phyloP scores from a whole-genome alignment of 2,329 filamentous ascomycete species.

The Trichoderma guizhouense region DNA sequence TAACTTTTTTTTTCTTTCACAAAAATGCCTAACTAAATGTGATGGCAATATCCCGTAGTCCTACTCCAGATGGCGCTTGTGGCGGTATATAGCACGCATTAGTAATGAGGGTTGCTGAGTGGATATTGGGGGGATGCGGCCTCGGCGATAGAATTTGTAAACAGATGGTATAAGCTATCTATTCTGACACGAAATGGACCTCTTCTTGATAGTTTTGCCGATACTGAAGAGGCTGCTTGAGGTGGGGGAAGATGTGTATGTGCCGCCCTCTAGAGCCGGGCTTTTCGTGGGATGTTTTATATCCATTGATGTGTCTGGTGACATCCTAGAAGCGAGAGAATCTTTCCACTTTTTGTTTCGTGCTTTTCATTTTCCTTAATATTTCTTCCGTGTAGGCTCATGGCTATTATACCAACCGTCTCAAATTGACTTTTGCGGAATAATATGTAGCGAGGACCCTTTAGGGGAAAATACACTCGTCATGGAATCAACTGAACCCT shows the following conservation, averaged over 20 bases:
- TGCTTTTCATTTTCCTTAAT: not conserved
- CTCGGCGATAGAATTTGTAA: not conserved
- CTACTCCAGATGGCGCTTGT: conserved; percentile 9
- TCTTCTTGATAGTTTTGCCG: not conserved
- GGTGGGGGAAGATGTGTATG: not conserved
- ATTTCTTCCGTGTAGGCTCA: not conserved
- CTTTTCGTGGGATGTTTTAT: not conserved
- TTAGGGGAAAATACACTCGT: not conserved
- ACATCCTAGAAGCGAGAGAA: not conserved
- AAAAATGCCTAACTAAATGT: not conserved
- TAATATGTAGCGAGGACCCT: not conserved
- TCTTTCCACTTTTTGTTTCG: not conserved
- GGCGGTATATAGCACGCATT: conserved; percentile 1
- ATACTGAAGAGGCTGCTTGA: not conserved
- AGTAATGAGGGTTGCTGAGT: conserved; percentile 6
- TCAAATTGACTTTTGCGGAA: not conserved
- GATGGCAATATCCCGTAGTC: not conserved
- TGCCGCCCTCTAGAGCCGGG: not conserved
- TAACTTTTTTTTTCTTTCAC: not conserved
- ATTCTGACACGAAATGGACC: not conserved
- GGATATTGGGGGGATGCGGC: not conserved
- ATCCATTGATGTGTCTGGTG: not conserved
- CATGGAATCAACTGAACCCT: not conserved
- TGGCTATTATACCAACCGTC: not conserved
- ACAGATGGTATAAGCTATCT: not conserved